These are phyloP conservation scores for Ceratocystis cubensis DNA, from an alignment of 2,329 filamentous ascomycete genomes.

Conservation along the genomic window DNA sequence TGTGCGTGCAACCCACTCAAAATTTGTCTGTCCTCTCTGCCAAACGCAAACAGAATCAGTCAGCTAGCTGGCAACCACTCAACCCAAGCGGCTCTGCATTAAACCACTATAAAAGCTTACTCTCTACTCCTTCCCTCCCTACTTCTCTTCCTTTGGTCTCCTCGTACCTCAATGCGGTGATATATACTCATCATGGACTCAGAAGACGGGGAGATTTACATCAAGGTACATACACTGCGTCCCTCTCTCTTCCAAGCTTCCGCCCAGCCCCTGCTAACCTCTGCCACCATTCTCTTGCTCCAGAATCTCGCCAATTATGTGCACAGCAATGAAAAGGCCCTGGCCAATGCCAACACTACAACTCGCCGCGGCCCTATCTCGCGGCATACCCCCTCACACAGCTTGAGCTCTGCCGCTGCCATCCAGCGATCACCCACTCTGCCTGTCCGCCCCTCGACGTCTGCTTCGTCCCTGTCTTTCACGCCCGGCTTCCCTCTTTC, in stretches of 20 bases:
- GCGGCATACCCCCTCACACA: constrained; percentile 57
- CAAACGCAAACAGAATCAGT: not conserved
- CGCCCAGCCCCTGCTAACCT: not conserved
- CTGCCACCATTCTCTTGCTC: constrained; percentile 26
- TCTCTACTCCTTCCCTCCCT: not conserved
- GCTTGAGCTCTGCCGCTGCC: constrained; percentile 43
- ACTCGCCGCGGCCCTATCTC: constrained; percentile 52
- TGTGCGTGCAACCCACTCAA: not conserved
- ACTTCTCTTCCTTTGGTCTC: not conserved
- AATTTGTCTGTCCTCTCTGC: not conserved
- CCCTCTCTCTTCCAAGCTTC: not conserved
- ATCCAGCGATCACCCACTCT: constrained; percentile 45
- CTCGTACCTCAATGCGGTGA: constrained; percentile 20
- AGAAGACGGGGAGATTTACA: constrained; percentile 80
- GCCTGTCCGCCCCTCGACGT: constrained; percentile 50
- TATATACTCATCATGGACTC: constrained; percentile 56
- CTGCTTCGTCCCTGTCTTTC: constrained; percentile 58
- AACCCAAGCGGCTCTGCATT: not conserved
- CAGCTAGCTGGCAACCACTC: not conserved
- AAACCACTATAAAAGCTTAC: constrained; percentile 1
- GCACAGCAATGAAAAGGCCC: constrained; percentile 89
- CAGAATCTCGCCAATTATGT: constrained; percentile 94
- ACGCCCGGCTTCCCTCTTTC: constrained; percentile 80
- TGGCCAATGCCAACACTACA: constrained; percentile 88
- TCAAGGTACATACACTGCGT: constrained; percentile 50